Evolutionary conservation across 2,329 filamentous ascomycete species (phyloP).

Genomic region (Sporothrix protearum): DNA sequence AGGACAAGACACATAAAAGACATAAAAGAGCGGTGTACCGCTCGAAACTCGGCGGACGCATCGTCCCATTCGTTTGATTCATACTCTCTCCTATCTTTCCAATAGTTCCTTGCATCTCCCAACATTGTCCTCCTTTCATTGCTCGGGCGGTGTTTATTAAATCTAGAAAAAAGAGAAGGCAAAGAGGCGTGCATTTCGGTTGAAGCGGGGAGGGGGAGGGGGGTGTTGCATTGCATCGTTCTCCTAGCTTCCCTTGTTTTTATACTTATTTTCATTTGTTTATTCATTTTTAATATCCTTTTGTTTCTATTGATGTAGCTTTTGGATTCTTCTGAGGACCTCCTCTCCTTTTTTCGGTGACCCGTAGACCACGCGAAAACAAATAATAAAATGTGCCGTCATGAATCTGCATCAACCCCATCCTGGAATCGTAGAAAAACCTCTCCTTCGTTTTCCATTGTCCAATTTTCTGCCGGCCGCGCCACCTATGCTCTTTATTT

Average conservation of each 20-base stretch:
- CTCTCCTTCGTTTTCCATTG: background rate
- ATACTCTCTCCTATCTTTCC: too few relatives aligned
- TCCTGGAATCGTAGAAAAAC: background rate
- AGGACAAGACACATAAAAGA: too few relatives aligned
- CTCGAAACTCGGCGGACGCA: background rate
- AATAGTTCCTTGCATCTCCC: background rate
- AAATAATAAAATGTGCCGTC: slow-evolving; percentile 4
- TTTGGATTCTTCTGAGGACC: background rate
- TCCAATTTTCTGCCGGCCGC: background rate
- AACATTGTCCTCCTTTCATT: background rate
- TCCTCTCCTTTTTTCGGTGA: background rate
- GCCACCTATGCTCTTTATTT: background rate
- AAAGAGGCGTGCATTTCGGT: background rate
- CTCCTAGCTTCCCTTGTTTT: background rate
- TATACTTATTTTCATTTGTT: slow-evolving; percentile 6
- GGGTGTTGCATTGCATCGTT: background rate
- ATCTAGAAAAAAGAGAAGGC: background rate
- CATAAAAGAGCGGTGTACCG: background rate
- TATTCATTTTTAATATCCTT: slow-evolving; percentile 10
- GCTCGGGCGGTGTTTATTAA: background rate
- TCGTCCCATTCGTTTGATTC: background rate
- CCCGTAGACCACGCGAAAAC: background rate
- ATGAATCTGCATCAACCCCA: slow-evolving; percentile 6
- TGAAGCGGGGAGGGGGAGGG: background rate
- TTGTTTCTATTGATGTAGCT: slow-evolving; percentile 16